Evolutionary conservation across 495 filamentous ascomycete genomes (phyloP).

Genomic region (Pseudevernia furfuracea): DNA sequence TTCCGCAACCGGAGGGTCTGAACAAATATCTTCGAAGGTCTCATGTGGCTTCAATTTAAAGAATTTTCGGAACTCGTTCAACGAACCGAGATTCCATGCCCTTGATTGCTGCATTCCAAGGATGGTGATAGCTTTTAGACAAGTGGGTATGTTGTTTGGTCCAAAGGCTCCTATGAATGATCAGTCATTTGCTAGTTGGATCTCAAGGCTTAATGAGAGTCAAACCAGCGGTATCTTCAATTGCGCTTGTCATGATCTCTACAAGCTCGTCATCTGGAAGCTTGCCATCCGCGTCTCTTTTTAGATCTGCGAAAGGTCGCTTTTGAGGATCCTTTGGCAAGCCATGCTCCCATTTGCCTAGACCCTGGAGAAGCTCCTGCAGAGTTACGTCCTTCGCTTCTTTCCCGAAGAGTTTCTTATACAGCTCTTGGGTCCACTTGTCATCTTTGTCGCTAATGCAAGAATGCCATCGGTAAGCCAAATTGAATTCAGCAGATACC

Average conservation of each 20-base stretch:
- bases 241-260: slow-evolving; percentile 48
- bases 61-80: slow-evolving; percentile 59
- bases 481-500: slow-evolving; percentile 64
- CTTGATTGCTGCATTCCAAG: slow-evolving; percentile 51
- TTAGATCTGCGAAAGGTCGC: slow-evolving; percentile 51
- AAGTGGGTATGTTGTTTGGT: slow-evolving; percentile 52
- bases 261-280: slow-evolving; percentile 59
- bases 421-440: slow-evolving; percentile 56
- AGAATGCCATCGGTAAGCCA: slow-evolving; percentile 68
- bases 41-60: slow-evolving; percentile 50
- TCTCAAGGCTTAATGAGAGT: not conserved
- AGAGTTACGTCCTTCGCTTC: slow-evolving; percentile 45
- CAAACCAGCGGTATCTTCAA: slow-evolving; percentile 53
- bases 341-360: slow-evolving; percentile 44
- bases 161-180: slow-evolving; percentile 44
- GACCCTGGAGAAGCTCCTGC: slow-evolving; percentile 45
- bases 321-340: slow-evolving; percentile 46
- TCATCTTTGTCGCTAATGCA: slow-evolving; percentile 55
- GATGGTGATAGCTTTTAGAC: slow-evolving; percentile 50
- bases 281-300: slow-evolving; percentile 48
- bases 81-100: slow-evolving; percentile 51
- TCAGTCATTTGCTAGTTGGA: not conserved
- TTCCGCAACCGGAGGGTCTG: slow-evolving; percentile 48
- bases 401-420: slow-evolving; percentile 43
- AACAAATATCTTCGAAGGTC: slow-evolving; percentile 56